Base-by-base conservation (phyloP, 352 stramenopile genomes). In the Globisporangium alternatum region DNA sequence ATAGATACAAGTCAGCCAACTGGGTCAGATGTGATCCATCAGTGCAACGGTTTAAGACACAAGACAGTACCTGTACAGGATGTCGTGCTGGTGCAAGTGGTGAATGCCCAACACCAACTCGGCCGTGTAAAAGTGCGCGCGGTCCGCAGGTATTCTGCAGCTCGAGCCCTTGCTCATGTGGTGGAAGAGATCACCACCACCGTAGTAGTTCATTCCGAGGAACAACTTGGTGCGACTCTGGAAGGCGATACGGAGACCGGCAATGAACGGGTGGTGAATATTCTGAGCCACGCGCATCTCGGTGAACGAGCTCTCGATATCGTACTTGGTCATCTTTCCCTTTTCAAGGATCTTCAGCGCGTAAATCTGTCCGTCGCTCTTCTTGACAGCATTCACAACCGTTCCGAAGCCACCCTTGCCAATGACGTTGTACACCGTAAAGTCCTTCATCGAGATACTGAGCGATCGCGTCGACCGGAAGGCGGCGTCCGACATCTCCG, bases 51-150 rank as follows among this genome's bases (percentile, higher is more conserved):
- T 10, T 22, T 13, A 9, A 4, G 12, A 8, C 47, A 25, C 12
- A 25, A 30, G 19, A 43, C 12, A 35, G 25, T 49, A 87, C 78
- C 89, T 78, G 75, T 98, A 98, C 10, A 99, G 80, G 76, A 99
- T 98, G 69, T 98, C 86, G 67, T 96, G 88, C 56, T 97, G 79
- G 72, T 98, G 95, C 66, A 98, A 73, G 56, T 97, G 91, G 58
- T 96, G 89, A 62, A 98, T 95, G 30, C 86, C 95, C 8, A 97
- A 73, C 39, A 95, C 87, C 47, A 98, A 78, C 69, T 98, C 95
- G 7, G 95, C 95, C 41, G 88, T 89, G 75, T 98, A 98, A 68
- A 98, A 96, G 66, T 95, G 88, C 9, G 89, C 88, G 10, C 91
- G 87, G 33, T 89, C 74, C 4, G 82, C 70, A 3, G 83, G 81